Conservation (phyloP, 2,329 filamentous ascomycete genomes). For the Botryotinia calthae region DNA sequence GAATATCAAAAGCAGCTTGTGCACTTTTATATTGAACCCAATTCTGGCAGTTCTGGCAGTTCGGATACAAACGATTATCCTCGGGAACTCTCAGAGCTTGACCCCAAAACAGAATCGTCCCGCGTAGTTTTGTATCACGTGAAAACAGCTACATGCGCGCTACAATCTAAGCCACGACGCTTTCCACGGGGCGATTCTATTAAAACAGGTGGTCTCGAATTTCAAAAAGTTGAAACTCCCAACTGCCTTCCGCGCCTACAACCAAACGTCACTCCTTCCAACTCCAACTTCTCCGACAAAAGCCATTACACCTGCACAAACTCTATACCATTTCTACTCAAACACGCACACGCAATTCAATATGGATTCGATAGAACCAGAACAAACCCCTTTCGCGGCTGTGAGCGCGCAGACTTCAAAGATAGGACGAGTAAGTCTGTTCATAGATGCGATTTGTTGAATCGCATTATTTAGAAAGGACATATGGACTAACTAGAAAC, state of each 20-base stretch:
- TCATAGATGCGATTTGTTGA: background rate
- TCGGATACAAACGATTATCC: slow-evolving; percentile 10
- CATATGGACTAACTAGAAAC: background rate
- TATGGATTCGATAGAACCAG: slow-evolving; percentile 86
- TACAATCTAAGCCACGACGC: slow-evolving; percentile 9
- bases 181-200: background rate
- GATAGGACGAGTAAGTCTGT: slow-evolving; percentile 62
- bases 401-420: slow-evolving; percentile 82
- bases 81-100: slow-evolving; percentile 1
- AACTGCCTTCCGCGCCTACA: slow-evolving; percentile 7
- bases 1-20: background rate
- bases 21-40: background rate
- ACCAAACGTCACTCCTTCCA: background rate
- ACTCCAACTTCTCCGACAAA: background rate
- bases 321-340: background rate
- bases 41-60: background rate
- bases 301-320: background rate
- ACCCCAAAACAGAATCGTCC: background rate
- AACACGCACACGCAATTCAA: slow-evolving; percentile 12
- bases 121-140: background rate
- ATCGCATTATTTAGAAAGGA: background rate
- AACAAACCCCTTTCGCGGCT: slow-evolving; percentile 87
- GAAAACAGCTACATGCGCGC: background rate
- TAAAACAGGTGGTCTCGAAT: slow-evolving; percentile 22
- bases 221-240: background rate